A percentile compares a stretch with the other conserved stretches of the same genome.
phyloP scores from a whole-genome alignment of 2,329 filamentous ascomycete species.

The Xylariaceae sp. region DNA sequence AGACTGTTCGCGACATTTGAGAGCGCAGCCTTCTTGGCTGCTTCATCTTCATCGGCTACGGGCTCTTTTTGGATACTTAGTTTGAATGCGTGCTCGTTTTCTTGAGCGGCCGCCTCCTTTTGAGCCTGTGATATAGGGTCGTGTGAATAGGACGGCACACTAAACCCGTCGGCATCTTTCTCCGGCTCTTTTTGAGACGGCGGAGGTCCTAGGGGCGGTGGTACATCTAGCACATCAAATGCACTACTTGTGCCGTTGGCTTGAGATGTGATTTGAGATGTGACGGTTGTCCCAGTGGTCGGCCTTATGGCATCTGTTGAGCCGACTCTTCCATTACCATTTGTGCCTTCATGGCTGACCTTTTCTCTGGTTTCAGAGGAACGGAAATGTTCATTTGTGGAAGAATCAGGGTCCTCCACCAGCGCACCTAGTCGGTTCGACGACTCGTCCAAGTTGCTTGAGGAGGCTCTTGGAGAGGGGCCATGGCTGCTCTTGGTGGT shows the following conservation, averaged over 20 bases:
- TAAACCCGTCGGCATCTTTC: constrained; percentile 72
- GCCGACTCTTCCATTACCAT: constrained; percentile 39
- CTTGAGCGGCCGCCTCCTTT: constrained; percentile 56
- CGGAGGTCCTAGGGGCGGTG: constrained; percentile 48
- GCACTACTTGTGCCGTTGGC: constrained; percentile 43
- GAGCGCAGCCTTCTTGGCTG: constrained; percentile 66
- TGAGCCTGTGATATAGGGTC: constrained; percentile 68
- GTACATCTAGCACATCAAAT: constrained; percentile 45
- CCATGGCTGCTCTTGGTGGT: constrained; percentile 59
- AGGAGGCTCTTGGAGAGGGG: constrained; percentile 54
- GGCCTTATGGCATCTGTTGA: constrained; percentile 27
- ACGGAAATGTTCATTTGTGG: constrained; percentile 30
- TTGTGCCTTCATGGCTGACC: constrained; percentile 39
- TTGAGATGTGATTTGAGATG: constrained; percentile 33
- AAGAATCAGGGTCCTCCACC: constrained; percentile 47
- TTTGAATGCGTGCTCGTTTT: constrained; percentile 65
- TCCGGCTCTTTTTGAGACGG: constrained; percentile 39
- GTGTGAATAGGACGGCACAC: constrained; percentile 58
- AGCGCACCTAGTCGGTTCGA: constrained; percentile 51
- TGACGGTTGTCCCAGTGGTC: constrained; percentile 29
- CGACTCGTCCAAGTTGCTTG: constrained; percentile 52
- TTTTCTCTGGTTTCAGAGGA: constrained; percentile 31
- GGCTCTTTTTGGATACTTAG: constrained; percentile 74
- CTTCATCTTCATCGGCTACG: constrained; percentile 70
- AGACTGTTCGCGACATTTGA: constrained; percentile 71